A percentile compares a stretch with the other conserved stretches of the same genome.
phyloP scores from a whole-genome alignment of 2,329 filamentous ascomycete species.

The Geosmithia morbida region DNA sequence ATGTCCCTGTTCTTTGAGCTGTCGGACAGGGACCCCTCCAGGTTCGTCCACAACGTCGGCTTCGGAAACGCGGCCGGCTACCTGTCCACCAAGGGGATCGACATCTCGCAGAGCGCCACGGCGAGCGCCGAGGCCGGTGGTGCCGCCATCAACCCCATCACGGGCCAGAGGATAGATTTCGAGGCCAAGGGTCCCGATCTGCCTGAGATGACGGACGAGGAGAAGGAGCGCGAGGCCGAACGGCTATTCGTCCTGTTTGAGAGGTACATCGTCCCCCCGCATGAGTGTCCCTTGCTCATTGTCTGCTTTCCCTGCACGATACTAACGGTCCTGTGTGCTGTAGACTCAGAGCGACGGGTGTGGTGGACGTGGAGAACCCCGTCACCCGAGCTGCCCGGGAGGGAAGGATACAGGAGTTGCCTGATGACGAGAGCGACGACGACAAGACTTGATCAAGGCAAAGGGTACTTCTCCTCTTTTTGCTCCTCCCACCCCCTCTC shows the following conservation, averaged over 20 bases:
- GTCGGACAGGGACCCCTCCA: constrained; percentile 64
- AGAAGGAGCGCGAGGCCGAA: constrained; percentile 87
- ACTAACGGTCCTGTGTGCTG: constrained; percentile 6
- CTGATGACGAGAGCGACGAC: constrained; percentile 26
- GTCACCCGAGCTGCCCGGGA: constrained; percentile 54
- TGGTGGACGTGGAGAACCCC: constrained; percentile 68
- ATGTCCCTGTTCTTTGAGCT: constrained; percentile 76
- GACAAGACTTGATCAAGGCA: constrained; percentile 5
- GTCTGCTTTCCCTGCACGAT: not conserved
- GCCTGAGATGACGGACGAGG: constrained; percentile 74
- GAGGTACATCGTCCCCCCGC: no score
- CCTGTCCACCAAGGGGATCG: constrained; percentile 37
- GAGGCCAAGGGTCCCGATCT: constrained; percentile 40
- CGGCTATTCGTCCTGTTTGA: constrained; percentile 84
- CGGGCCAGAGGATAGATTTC: constrained; percentile 63
- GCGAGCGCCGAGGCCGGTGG: constrained; percentile 8
- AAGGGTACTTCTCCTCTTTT: not conserved
- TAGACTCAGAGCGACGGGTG: constrained; percentile 56
- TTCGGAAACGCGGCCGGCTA: constrained; percentile 92
- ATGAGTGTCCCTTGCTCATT: constrained; percentile 5
- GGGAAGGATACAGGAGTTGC: constrained; percentile 56
- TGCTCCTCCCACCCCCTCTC: no score
- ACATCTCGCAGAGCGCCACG: constrained; percentile 52
- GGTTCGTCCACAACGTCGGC: constrained; percentile 80
- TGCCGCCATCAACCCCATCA: constrained; percentile 61